Conservation (phyloP, 225 moss, liverwort and hornwort genomes). For the Bryoerythrophyllum caledonicum region DNA sequence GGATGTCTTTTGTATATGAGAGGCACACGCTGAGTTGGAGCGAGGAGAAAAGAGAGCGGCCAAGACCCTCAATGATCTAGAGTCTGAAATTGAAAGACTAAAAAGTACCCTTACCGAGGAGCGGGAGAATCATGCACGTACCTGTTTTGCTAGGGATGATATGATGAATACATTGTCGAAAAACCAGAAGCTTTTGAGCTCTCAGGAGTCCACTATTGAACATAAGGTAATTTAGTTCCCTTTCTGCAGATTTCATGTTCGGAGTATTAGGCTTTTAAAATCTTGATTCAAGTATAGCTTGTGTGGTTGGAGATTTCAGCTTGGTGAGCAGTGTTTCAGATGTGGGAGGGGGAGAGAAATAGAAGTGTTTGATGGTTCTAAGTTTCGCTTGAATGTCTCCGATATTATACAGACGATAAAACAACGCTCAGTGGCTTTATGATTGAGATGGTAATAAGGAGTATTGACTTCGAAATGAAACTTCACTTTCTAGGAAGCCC, state of each 20-base stretch:
- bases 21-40: conserved; percentile 46
- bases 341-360: too few species aligned
- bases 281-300: background rate
- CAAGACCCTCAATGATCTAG: conserved; percentile 36
- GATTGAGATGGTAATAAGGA: background rate
- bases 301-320: too few species aligned
- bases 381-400: too few species aligned
- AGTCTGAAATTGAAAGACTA: conserved; percentile 44
- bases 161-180: conserved; percentile 36
- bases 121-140: conserved; percentile 43
- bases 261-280: background rate
- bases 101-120: conserved; percentile 50
- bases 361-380: too few species aligned
- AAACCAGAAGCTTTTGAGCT: conserved; percentile 50
- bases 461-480: background rate
- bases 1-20: conserved; percentile 31
- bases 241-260: background rate
- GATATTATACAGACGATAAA: too few species aligned
- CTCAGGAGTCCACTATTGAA: conserved; percentile 32
- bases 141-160: conserved; percentile 41
- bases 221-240: conserved; percentile 21
- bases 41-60: conserved; percentile 38
- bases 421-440: background rate
- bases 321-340: too few species aligned
- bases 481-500: conserved; percentile 37